Evolutionary conservation across 2,329 filamentous ascomycete genomes (phyloP).

Genomic region (Pseudogymnoascus sp.): DNA sequence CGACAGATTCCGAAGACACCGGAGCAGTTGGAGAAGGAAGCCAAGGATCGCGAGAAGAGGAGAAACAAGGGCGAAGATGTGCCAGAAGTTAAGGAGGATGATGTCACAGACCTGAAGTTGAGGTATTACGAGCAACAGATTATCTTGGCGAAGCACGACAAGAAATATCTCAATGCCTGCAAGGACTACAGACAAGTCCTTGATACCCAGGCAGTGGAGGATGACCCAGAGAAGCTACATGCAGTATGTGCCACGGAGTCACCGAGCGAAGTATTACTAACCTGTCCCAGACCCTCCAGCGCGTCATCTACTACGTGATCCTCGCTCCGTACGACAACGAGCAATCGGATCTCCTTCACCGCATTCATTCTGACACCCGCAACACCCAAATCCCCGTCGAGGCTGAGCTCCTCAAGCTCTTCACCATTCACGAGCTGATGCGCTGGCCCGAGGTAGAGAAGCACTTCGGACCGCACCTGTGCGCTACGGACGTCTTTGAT

Average conservation of each 20-base stretch:
- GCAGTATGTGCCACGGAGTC: constrained; percentile 52
- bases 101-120: constrained; percentile 93
- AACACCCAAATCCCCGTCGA: constrained; percentile 72
- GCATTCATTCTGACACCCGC: constrained; percentile 77
- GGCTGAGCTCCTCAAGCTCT: constrained; percentile 81
- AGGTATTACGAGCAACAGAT: constrained; percentile 98
- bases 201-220: constrained; percentile 90
- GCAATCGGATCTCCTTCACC: constrained; percentile 92
- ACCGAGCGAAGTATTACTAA: constrained; percentile 15
- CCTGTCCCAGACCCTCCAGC: constrained; percentile 66
- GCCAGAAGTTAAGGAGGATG: constrained; percentile 69
- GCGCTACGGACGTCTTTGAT: constrained; percentile 83
- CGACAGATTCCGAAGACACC: constrained; percentile 85
- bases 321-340: constrained; percentile 97
- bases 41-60: constrained; percentile 81
- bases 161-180: constrained; percentile 95
- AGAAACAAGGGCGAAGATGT: constrained; percentile 72
- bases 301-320: constrained; percentile 96
- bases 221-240: constrained; percentile 76
- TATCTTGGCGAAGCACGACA: constrained; percentile 86
- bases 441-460: constrained; percentile 91
- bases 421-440: constrained; percentile 95
- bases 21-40: constrained; percentile 84
- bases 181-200: constrained; percentile 97
- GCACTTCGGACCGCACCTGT: constrained; percentile 81